Percentiles rank a stretch among this genome's conserved stretches.
phyloP scores from a whole-genome alignment of 2,329 filamentous ascomycete species.

The Paradendryphiella salina region DNA sequence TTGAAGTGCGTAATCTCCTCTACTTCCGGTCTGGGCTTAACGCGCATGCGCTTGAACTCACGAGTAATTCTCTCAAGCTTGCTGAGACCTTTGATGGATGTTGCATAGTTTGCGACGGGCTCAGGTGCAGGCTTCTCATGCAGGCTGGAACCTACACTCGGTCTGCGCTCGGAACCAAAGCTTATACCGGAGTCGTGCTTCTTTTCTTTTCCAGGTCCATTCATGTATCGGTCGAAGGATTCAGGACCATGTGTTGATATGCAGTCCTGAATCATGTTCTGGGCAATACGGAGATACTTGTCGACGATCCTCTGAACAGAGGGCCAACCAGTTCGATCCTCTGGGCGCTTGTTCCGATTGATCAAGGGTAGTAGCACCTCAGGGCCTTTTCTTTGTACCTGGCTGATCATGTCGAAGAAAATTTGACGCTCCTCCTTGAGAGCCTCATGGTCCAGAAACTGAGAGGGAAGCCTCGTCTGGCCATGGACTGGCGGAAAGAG shows the following conservation, averaged over 20 bases:
- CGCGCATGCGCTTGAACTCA: constrained; percentile 62
- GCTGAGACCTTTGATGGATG: constrained; percentile 46
- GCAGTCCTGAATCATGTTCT: constrained; percentile 65
- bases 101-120: constrained; percentile 22
- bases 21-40: constrained; percentile 56
- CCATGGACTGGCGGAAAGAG: constrained; percentile 61
- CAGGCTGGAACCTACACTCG: constrained; percentile 33
- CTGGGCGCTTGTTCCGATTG: constrained; percentile 55
- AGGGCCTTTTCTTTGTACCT: constrained; percentile 60
- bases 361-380: constrained; percentile 58
- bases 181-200: constrained; percentile 68
- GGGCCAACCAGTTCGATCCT: constrained; percentile 62
- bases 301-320: constrained; percentile 54
- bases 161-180: constrained; percentile 51
- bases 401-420: constrained; percentile 65
- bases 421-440: constrained; percentile 62
- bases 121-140: constrained; percentile 33
- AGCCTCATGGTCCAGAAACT: constrained; percentile 56
- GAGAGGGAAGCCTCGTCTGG: constrained; percentile 49
- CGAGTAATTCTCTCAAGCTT: constrained; percentile 63
- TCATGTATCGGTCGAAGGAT: constrained; percentile 38
- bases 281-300: constrained; percentile 62
- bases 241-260: constrained; percentile 49
- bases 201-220: constrained; percentile 51
- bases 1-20: constrained; percentile 50